A percentile compares a stretch with the other conserved stretches of the same genome.
phyloP scores from a whole-genome alignment of 176 grass and related monocot genomes.

The Avena insularis region DNA sequence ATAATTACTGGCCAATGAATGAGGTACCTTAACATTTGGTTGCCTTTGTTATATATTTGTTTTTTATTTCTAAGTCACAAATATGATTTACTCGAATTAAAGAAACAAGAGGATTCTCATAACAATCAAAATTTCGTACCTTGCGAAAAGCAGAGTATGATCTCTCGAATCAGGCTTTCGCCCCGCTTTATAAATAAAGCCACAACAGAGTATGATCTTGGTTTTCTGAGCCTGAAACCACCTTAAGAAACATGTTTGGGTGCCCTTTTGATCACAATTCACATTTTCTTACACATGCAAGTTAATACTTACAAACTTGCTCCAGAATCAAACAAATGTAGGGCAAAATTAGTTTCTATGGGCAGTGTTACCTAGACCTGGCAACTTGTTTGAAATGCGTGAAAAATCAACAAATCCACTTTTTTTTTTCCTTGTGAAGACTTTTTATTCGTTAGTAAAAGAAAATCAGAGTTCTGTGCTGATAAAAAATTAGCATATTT shows the following conservation, averaged over 20 bases:
- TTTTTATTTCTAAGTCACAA: neutral
- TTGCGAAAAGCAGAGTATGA: neutral
- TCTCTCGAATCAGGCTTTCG: neutral
- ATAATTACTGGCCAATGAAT: constrained; percentile 85
- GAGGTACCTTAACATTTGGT: constrained; percentile 56
- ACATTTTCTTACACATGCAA: neutral
- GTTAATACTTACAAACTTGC: constrained; percentile 17
- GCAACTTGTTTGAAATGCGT: neutral
- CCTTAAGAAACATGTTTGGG: neutral
- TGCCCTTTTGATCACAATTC: neutral
- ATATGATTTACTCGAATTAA: constrained; percentile 7
- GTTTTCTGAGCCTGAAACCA: neutral
- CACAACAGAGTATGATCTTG: neutral
- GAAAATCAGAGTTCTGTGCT: neutral
- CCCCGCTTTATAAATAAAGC: too few relatives aligned
- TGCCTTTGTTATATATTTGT: neutral
- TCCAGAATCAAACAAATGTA: constrained; percentile 13
- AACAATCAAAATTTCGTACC: neutral
- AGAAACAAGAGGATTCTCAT: neutral
- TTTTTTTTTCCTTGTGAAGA: neutral
- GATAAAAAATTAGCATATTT: neutral
- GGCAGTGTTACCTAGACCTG: constrained; percentile 47
- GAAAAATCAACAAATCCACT: neutral
- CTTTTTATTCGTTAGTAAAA: neutral
- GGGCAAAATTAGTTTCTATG: neutral